Base-by-base conservation (phyloP, 2,329 filamentous ascomycete species). In the Chaetomiaceae sp. region DNA sequence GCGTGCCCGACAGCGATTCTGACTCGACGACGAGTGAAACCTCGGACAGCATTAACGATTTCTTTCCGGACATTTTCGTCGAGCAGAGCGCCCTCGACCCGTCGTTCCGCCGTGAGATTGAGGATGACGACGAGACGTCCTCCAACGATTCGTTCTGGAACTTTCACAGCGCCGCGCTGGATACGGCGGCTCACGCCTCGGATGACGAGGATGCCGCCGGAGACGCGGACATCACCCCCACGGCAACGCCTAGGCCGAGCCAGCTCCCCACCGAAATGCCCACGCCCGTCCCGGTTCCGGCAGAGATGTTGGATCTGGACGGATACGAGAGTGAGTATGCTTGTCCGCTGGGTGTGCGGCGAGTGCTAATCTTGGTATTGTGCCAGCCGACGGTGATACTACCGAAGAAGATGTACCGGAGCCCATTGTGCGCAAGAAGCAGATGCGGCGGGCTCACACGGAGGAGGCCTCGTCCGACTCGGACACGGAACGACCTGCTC, bases 11-110 rank as follows among this genome's bases (percentile, higher is more conserved):
- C 49, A 83, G 84, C 50, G 83, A 88, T 55, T 82, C 83, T 47
- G 83, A 87, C 56, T 84, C 77, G 44, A 81, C 79, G 2, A 58
- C 59, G 1, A 60, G 58, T 43, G 81, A 82, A 41, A 78, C 73
- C 4, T 78, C 83, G 32, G 75, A 81, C 48, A 76, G 81, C 52
- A 67, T 74, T 37, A 75, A 78, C 49, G 78, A 80, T 52, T 78
- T 88, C 53, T 88, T 88, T 51, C 84, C 86, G 1, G 81, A 89
- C 60, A 81, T 91, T 49, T 91, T 91, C 63, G 73, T 90, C 47
- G 80, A 85, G 40, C 84, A 89, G 64, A 84, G 80, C 59, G 75
- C 78, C 14, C 72, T 91, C 5, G 85, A 88, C 56, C 83, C 84
- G 6, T 74, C 75, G 42, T 81, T 91, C 59, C 83, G 84, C 53